Evolutionary conservation across 495 filamentous ascomycete species (phyloP).

Genomic region (Aspergillus baeticus): DNA sequence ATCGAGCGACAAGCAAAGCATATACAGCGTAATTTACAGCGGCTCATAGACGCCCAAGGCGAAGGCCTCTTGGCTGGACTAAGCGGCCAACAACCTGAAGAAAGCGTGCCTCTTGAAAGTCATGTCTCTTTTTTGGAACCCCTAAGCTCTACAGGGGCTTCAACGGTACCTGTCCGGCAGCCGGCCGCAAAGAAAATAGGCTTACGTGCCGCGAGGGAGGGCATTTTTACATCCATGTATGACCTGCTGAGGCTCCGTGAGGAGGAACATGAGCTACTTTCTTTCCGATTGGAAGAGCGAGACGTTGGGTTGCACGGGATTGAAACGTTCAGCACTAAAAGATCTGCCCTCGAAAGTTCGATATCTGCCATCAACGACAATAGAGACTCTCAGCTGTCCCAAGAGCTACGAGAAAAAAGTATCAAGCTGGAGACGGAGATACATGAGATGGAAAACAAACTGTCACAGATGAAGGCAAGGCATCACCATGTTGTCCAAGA

Average conservation of each 20-base stretch:
- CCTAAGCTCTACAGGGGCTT: constrained; percentile 22
- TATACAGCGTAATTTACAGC: constrained; percentile 76
- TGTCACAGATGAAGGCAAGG: constrained; percentile 65
- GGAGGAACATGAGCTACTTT: constrained; percentile 65
- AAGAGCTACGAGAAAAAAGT: constrained; percentile 52
- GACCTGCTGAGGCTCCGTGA: constrained; percentile 70
- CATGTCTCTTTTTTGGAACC: constrained; percentile 40
- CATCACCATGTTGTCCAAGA: constrained; percentile 59
- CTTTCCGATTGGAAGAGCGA: constrained; percentile 53
- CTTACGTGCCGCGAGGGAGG: constrained; percentile 65
- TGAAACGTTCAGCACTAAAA: constrained; percentile 56
- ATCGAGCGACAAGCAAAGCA: constrained; percentile 46
- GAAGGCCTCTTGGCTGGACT: constrained; percentile 64
- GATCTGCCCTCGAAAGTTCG: constrained; percentile 41
- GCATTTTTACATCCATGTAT: constrained; percentile 68
- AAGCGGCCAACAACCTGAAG: constrained; percentile 29
- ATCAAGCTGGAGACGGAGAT: constrained; percentile 59
- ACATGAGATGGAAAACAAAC: constrained; percentile 57
- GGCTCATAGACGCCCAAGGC: constrained; percentile 80
- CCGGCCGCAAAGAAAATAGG: constrained; percentile 55
- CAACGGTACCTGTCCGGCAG: constrained; percentile 63
- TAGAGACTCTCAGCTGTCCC: constrained; percentile 34
- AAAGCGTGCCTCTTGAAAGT: constrained; percentile 47
- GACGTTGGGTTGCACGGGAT: constrained; percentile 60
- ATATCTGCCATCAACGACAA: constrained; percentile 42